A percentile compares a stretch with the other conserved stretches of the same genome.
Evolutionary conservation across 2,329 filamentous ascomycete genomes (phyloP).

Genomic region (Colletotrichum noveboracense): DNA sequence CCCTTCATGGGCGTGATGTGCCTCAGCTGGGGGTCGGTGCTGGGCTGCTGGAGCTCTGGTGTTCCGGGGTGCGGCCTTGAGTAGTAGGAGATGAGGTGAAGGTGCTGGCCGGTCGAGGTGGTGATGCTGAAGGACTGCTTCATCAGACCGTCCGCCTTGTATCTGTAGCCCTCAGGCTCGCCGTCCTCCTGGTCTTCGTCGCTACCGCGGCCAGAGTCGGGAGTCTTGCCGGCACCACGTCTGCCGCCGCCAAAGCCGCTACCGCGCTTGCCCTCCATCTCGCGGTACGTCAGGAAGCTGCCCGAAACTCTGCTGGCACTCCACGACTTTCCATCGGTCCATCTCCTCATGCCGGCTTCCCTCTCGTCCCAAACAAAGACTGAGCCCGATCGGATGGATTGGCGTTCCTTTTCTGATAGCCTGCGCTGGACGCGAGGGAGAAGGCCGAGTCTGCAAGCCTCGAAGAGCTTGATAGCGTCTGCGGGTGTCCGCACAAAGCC

Average conservation of each 20-base stretch:
- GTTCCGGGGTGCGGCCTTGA: conserved; percentile 77
- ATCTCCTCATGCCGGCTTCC: conserved; percentile 96
- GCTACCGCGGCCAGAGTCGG: conserved; percentile 80
- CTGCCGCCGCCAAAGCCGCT: conserved; percentile 70
- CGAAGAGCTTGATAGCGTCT: conserved; percentile 98
- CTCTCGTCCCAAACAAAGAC: conserved; percentile 99
- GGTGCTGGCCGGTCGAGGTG: conserved; percentile 83
- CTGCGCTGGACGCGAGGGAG: conserved; percentile 91
- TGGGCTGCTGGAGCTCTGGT: conserved; percentile 79
- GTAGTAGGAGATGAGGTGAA: conserved; percentile 98
- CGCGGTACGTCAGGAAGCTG: conserved; percentile 95
- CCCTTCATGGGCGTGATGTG: conserved; percentile 88
- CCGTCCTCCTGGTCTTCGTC: conserved; percentile 86
- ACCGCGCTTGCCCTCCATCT: conserved; percentile 98
- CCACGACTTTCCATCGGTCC: conserved; percentile 99
- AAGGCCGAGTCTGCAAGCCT: conserved; percentile 89
- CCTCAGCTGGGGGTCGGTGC: conserved; percentile 78
- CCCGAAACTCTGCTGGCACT: conserved; percentile 96
- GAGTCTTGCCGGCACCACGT: conserved; percentile 74
- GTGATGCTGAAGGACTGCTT: conserved; percentile 99
- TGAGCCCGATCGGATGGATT: conserved; percentile 93
- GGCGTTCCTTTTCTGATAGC: conserved; percentile 94
- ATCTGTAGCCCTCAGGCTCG: conserved; percentile 89
- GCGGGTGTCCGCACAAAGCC: conserved; percentile 94
- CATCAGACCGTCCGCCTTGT: conserved; percentile 97